phyloP scores from a whole-genome alignment of 1,284 basidiomycete genomes.

The Ustilago bromivora region DNA sequence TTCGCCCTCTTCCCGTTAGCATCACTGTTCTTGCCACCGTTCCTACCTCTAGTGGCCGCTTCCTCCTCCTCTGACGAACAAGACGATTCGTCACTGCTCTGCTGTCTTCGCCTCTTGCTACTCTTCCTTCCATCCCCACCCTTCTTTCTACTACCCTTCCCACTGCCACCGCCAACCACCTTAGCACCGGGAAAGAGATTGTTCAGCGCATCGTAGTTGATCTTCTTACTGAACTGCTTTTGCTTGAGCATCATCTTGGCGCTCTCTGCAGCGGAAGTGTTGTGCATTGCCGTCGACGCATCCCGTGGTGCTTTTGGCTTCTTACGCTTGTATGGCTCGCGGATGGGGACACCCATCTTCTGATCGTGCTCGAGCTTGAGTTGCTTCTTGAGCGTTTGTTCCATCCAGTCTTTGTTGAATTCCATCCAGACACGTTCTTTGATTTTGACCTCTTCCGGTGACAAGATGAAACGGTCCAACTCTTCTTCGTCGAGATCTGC shows the following conservation, averaged over 20 bases:
- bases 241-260: constrained; percentile 67
- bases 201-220: constrained; percentile 68
- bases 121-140: constrained; percentile 1
- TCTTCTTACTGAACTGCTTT: constrained; percentile 65
- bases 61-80: constrained; percentile 45
- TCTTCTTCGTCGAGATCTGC: constrained; percentile 85
- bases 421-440: constrained; percentile 98
- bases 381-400: constrained; percentile 73
- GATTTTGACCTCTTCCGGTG: constrained; percentile 85
- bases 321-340: constrained; percentile 59
- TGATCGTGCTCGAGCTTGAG: constrained; percentile 67
- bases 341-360: constrained; percentile 63
- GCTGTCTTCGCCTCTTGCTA: constrained; percentile 28
- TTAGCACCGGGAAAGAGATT: constrained; percentile 58
- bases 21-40: constrained; percentile 15
- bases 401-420: constrained; percentile 91
- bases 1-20: constrained; percentile 17
- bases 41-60: constrained; percentile 4
- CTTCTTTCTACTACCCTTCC: constrained; percentile 20
- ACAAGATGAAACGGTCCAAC: constrained; percentile 83
- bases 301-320: constrained; percentile 61
- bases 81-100: constrained; percentile 34
- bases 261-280: constrained; percentile 63
- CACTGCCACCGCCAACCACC: constrained; percentile 24
- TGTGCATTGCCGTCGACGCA: constrained; percentile 59